Percentiles rank a stretch among this genome's conserved stretches.
Conservation (phyloP, 169 alveolate genomes). For the Cyclospora cayetanensis region DNA sequence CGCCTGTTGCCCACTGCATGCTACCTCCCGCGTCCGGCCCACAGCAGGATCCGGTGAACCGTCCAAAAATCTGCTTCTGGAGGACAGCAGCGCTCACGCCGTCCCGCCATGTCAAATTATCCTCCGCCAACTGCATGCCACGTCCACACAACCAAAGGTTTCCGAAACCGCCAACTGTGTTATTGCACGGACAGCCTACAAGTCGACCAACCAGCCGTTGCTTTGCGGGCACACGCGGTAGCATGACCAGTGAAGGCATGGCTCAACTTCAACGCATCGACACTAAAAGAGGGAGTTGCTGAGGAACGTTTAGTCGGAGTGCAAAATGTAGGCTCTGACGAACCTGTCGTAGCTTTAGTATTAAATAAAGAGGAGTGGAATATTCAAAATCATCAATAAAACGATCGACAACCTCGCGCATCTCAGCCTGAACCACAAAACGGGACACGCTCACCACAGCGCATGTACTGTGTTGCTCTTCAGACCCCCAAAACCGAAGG, state of each 20-base stretch:
- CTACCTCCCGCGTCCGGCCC: constrained; percentile 50
- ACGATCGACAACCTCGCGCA: constrained; percentile 64
- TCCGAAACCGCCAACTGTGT: background rate
- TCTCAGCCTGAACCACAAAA: constrained; percentile 45
- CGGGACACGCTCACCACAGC: background rate
- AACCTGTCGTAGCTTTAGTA: constrained; percentile 67
- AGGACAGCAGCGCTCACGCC: constrained; percentile 72
- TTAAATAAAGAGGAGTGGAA: constrained; percentile 28
- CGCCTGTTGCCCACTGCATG: constrained; percentile 67
- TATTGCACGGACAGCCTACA: no score
- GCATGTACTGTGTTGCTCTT: background rate
- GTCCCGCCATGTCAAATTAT: constrained; percentile 71
- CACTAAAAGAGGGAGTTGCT: no score
- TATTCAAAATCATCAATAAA: constrained; percentile 59
- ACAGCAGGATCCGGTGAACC: constrained; percentile 51
- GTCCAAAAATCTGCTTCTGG: constrained; percentile 68
- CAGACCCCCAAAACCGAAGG: background rate
- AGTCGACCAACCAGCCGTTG: no score
- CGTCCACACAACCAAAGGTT: background rate
- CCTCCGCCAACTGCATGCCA: constrained; percentile 70
- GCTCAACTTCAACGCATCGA: no score
- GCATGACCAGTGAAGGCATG: no score
- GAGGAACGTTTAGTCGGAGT: no score
- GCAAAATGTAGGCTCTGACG: background rate
- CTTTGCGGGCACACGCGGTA: no score